Evolutionary conservation across 352 stramenopile genomes (phyloP).

Genomic region (Pythium periplocum): DNA sequence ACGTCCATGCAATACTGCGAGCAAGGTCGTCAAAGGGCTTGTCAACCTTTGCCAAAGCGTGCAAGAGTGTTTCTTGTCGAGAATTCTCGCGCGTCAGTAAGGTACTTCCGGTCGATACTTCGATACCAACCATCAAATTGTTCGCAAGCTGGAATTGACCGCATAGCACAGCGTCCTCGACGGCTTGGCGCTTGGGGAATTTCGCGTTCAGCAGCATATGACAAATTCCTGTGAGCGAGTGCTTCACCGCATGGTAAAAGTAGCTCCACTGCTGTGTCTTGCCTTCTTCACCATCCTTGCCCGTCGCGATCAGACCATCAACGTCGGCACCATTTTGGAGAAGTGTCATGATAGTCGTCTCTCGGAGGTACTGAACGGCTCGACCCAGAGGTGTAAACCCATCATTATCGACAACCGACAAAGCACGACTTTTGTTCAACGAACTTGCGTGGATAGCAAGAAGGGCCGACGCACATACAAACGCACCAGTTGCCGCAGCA

Average conservation of each 20-base stretch:
- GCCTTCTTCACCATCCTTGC: conserved; percentile 7
- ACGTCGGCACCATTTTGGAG: conserved; percentile 58
- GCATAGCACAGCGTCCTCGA: conserved; percentile 66
- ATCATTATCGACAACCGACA: conserved; percentile 34
- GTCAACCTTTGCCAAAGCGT: conserved; percentile 51
- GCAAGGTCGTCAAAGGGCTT: conserved; percentile 53
- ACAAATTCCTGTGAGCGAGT: conserved; percentile 66
- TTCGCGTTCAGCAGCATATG: conserved; percentile 73
- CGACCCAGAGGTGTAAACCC: conserved; percentile 51
- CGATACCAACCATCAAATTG: conserved; percentile 56
- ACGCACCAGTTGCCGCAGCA: conserved; percentile 62
- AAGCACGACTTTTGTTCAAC: conserved; percentile 18
- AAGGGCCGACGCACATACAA: conserved; percentile 69
- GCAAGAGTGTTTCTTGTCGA: conserved; percentile 47
- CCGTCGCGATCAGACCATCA: conserved; percentile 36
- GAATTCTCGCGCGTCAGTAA: conserved; percentile 39
- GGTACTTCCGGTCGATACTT: conserved; percentile 34
- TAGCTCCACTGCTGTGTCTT: conserved; percentile 27
- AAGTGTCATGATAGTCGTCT: conserved; percentile 74
- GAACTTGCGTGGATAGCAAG: conserved; percentile 25
- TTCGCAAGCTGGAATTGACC: conserved; percentile 66
- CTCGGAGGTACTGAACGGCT: conserved; percentile 50
- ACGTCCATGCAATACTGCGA: conserved; percentile 54
- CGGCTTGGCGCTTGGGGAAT: conserved; percentile 64
- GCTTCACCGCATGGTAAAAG: conserved; percentile 72